These are phyloP conservation scores for Pleoardoris graminearum DNA, from an alignment of 2,329 filamentous ascomycete species.

Conservation along the genomic window DNA sequence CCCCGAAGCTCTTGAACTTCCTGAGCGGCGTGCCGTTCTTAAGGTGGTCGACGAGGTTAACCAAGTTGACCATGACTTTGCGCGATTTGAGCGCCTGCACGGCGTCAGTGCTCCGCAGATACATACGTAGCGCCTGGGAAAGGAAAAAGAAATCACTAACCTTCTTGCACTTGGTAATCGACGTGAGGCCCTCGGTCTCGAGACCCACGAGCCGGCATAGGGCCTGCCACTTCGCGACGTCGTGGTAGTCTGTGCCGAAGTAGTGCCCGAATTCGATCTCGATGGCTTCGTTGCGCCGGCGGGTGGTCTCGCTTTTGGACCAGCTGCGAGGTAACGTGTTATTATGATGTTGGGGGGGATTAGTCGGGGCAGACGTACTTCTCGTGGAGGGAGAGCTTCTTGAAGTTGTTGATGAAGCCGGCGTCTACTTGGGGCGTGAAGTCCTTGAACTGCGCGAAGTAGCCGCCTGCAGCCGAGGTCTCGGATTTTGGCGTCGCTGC, in stretches of 20 bases:
- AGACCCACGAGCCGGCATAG: slow-evolving; percentile 14
- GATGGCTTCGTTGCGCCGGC: slow-evolving; percentile 6
- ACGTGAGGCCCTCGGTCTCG: not conserved
- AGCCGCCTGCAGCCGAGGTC: not conserved
- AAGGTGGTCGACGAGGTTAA: slow-evolving; percentile 26
- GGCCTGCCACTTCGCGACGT: slow-evolving; percentile 12
- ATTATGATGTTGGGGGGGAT: too few species aligned
- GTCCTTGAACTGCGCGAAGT: slow-evolving; percentile 4
- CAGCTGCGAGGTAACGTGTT: too few species aligned
- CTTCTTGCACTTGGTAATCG: slow-evolving; percentile 18
- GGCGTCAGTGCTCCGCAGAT: not conserved
- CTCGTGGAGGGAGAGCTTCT: slow-evolving; percentile 12
- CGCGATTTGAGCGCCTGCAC: slow-evolving; percentile 14
- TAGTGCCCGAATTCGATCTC: slow-evolving; percentile 12
- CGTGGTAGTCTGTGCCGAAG: slow-evolving; percentile 10
- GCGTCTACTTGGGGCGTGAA: slow-evolving; percentile 7
- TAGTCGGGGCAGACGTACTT: not conserved
- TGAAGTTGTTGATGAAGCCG: slow-evolving; percentile 17
- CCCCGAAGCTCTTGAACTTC: slow-evolving; percentile 14
- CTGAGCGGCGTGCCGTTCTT: slow-evolving; percentile 16
- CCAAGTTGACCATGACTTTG: slow-evolving; percentile 23
- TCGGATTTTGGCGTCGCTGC: not conserved
- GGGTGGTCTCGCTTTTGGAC: slow-evolving; percentile 4
- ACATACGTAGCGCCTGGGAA: not conserved
- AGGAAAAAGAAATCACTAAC: not conserved